Percentiles rank a stretch among this genome's conserved stretches.
These are phyloP conservation scores for Vanrija sp. DNA, from an alignment of 1,284 basidiomycete genomes.

Conservation along the genomic window DNA sequence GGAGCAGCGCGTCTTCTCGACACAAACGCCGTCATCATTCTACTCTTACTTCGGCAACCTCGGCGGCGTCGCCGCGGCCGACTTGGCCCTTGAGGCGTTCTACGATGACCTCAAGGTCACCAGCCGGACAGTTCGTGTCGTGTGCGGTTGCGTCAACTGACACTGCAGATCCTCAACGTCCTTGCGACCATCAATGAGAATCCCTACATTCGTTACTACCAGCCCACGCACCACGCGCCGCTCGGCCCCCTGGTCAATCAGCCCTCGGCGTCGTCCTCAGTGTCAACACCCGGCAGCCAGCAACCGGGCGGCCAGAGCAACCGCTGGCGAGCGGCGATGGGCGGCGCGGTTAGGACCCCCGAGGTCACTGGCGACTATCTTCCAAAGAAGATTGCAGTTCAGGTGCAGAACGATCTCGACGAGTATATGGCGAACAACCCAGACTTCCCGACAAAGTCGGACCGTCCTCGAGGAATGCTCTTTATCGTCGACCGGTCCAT, in stretches of 20 bases:
- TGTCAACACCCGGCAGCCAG: constrained; percentile 6
- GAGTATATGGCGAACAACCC: constrained; percentile 78
- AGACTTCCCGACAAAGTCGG: constrained; percentile 62
- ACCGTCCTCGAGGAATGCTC: constrained; percentile 67
- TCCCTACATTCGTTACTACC: constrained; percentile 90
- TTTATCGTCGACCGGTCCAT: constrained; percentile 94
- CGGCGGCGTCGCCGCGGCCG: constrained; percentile 60
- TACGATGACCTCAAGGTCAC: constrained; percentile 77
- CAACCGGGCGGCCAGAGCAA: constrained; percentile 45
- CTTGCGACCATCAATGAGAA: constrained; percentile 91
- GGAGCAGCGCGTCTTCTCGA: constrained; percentile 77
- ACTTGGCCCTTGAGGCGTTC: constrained; percentile 61
- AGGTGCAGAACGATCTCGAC: constrained; percentile 76
- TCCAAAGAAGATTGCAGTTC: constrained; percentile 71
- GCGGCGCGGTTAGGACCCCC: constrained; percentile 34
- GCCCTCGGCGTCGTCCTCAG: constrained; percentile 8
- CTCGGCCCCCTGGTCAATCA: constrained; percentile 67
- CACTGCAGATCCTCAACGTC: constrained; percentile 72
- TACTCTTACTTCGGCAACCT: constrained; percentile 83
- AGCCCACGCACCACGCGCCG: constrained; percentile 75
- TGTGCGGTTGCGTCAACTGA: constrained; percentile 23
- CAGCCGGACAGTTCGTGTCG: constrained; percentile 44
- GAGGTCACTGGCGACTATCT: constrained; percentile 55
- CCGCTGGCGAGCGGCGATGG: constrained; percentile 47
- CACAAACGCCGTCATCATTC: constrained; percentile 71